These are phyloP conservation scores for Aureobasidium sp. DNA, from an alignment of 2,329 filamentous ascomycete genomes.

Conservation along the genomic window DNA sequence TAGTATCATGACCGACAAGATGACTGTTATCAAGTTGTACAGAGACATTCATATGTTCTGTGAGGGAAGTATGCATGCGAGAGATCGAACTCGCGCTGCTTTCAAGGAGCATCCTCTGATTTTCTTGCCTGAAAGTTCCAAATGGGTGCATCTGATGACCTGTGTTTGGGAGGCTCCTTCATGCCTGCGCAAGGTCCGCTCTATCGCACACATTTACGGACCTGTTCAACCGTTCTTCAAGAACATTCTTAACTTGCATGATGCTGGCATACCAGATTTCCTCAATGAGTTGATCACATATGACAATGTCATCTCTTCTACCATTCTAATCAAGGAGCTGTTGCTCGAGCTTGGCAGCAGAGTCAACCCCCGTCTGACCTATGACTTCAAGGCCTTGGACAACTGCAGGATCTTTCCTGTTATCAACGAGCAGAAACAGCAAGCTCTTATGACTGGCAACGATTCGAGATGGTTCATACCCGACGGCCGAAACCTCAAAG, in stretches of 20 bases:
- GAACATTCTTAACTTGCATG: background rate
- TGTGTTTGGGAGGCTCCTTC: constrained; percentile 5
- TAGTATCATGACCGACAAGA: background rate
- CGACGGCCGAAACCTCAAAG: background rate
- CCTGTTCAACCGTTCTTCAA: background rate
- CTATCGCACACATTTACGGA: background rate
- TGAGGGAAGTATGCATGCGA: background rate
- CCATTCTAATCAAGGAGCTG: background rate
- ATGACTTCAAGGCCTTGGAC: background rate
- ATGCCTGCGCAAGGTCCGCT: background rate
- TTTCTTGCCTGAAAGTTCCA: background rate
- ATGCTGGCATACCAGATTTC: background rate
- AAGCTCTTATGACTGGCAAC: background rate
- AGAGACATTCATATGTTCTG: background rate
- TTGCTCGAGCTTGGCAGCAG: background rate
- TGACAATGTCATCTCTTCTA: background rate
- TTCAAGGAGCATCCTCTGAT: background rate
- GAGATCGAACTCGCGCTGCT: background rate
- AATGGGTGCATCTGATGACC: background rate
- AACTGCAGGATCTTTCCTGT: constrained; percentile 1
- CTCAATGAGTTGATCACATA: background rate
- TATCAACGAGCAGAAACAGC: background rate
- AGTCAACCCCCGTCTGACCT: background rate
- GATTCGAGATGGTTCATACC: constrained; percentile 2
- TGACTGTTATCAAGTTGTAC: background rate